Base-by-base conservation (phyloP, 495 filamentous ascomycete genomes). In the Bryoglossum gracile region DNA sequence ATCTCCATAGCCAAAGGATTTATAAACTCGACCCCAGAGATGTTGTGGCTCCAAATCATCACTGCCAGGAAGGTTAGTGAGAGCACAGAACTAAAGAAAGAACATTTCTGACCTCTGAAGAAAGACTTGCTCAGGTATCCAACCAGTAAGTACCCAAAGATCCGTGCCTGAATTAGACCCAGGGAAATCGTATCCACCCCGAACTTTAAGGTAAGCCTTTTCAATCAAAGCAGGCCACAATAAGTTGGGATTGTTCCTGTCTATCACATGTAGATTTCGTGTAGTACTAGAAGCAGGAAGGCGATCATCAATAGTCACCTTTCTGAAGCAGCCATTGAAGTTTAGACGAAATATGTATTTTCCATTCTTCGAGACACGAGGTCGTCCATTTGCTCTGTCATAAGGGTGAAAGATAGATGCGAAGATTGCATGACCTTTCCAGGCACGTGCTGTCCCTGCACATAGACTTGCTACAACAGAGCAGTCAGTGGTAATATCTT, bases 121-220 rank as follows among this genome's bases (percentile, higher is more conserved):
- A 57, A 94, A 95, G 3, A 97, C 66, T 58, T 99, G 92, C 64
- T 99, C 90, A 0, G 92, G 92, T 47, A 99, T 87, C 92, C 92
- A 99, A 23, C 91, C 90, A 1, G 85, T 94, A 40, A 99, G 64
- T 10, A 90, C 81, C 70, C 87, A 87, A 2, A 99, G 66, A 62
- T 99, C 92, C 4, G 90, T 95, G 2, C 86, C 89, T 2, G 90
- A 96, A 61, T 99, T 96, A 57, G 91, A 96, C n/a, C 92, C 92
- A 2, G 92, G 92, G 55, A 99, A 97, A 54, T 97, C 88, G 63
- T 99, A 99, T 25, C 92, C 94, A 25, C 94, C 94, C 17, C 89
- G 78, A 6, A 97, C 76, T 67, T 97, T 99, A n/a, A 99, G 69
- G 53, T 97, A 99, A 3, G 92, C 92, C 60, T 99, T 99, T 64